Evolutionary conservation across 75 land plant species (phyloP).

Genomic region (Pinus taeda): DNA sequence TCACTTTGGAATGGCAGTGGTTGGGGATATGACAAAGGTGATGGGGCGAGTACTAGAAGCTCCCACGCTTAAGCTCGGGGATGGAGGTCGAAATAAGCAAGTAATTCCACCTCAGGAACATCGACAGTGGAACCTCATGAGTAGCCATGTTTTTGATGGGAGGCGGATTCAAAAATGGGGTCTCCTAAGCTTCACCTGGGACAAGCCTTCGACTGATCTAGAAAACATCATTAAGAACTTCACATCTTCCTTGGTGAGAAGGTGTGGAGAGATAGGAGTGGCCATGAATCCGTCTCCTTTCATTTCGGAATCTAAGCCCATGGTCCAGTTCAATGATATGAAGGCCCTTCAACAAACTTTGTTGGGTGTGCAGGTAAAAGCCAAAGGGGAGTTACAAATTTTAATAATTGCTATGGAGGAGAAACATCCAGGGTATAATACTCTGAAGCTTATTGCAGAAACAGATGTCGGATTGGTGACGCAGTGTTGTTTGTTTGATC

Average conservation of each 20-base stretch:
- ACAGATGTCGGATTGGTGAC: slow-evolving; percentile 54
- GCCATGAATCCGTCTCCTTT: slow-evolving; percentile 16
- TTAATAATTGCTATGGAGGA: slow-evolving; percentile 46
- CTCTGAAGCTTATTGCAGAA: slow-evolving; percentile 57
- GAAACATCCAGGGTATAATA: slow-evolving; percentile 42
- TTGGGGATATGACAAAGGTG: slow-evolving; percentile 29
- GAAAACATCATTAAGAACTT: not conserved
- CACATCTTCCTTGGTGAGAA: not conserved
- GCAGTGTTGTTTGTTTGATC: slow-evolving; percentile 46
- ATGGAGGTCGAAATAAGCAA: not conserved
- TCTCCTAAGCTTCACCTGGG: slow-evolving; percentile 26
- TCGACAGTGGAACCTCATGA: slow-evolving; percentile 49
- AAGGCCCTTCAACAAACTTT: slow-evolving; percentile 18
- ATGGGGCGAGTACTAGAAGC: slow-evolving; percentile 34
- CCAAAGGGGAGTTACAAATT: slow-evolving; percentile 25
- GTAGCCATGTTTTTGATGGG: slow-evolving; percentile 31
- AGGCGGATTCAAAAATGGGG: slow-evolving; percentile 41
- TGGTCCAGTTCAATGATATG: slow-evolving; percentile 15
- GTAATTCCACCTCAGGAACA: slow-evolving; percentile 21
- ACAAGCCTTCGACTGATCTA: not conserved
- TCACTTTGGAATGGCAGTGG: slow-evolving; percentile 33
- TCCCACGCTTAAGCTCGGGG: slow-evolving; percentile 37
- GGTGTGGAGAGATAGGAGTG: slow-evolving; percentile 19
- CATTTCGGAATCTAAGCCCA: not conserved
- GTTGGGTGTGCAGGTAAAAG: not conserved